Evolutionary conservation across 176 grass and related monocot species (phyloP).

Genomic region (Rhipidocladum racemiflorum): DNA sequence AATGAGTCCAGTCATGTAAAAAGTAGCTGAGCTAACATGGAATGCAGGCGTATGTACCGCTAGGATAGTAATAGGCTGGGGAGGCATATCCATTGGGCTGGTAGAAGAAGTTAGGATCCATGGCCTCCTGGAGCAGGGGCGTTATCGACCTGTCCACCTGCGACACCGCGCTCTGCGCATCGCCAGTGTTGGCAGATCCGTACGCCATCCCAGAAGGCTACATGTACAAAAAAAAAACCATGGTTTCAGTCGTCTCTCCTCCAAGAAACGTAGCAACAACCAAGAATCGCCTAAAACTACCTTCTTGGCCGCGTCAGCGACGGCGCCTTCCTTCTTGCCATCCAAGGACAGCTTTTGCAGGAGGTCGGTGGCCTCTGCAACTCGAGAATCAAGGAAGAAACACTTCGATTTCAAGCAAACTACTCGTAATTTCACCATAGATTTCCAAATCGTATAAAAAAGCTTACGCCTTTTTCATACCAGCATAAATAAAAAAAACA

Average conservation of each 20-base stretch:
- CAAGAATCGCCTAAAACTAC: slow-evolving; percentile 17
- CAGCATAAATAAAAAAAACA: neutral
- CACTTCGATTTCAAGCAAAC: slow-evolving; percentile 15
- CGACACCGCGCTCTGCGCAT: slow-evolving; percentile 33
- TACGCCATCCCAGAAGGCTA: slow-evolving; percentile 50
- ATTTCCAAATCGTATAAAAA: neutral
- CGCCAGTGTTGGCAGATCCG: slow-evolving; percentile 45
- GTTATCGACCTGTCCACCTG: slow-evolving; percentile 65
- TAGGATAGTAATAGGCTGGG: slow-evolving; percentile 66
- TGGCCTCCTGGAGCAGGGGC: slow-evolving; percentile 69
- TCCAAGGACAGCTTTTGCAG: slow-evolving; percentile 79
- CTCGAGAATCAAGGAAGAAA: slow-evolving; percentile 42
- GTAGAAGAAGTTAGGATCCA: slow-evolving; percentile 72
- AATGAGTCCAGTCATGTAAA: neutral
- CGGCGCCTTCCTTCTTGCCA: slow-evolving; percentile 53
- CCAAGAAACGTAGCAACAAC: neutral
- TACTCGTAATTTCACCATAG: neutral
- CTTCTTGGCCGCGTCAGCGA: slow-evolving; percentile 53
- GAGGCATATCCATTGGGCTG: slow-evolving; percentile 54
- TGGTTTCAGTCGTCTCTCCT: neutral
- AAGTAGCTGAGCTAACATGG: neutral
- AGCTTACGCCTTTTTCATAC: neutral
- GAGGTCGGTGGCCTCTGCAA: slow-evolving; percentile 53
- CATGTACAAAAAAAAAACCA: neutral
- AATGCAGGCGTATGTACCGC: slow-evolving; percentile 24